These are phyloP conservation scores for Mortierella polycephala DNA, from an alignment of 371 early-diverging fungal species.

Conservation along the genomic window DNA sequence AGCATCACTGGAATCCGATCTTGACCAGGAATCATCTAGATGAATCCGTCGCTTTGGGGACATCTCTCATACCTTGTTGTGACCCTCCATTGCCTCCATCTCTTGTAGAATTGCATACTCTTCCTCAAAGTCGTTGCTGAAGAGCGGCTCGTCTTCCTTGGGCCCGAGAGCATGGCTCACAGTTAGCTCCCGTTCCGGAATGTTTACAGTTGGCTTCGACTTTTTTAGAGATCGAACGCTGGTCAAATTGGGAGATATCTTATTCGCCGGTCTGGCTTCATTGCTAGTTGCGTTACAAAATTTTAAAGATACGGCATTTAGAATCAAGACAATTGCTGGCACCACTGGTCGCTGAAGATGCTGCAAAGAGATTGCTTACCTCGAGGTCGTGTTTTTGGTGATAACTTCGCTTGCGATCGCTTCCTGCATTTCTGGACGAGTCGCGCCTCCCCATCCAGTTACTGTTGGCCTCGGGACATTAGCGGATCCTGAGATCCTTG, in stretches of 20 bases:
- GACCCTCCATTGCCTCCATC: conserved; percentile 21
- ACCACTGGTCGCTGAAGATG: no score
- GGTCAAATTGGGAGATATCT: neutral
- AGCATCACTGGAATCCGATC: no score
- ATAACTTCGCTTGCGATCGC: conserved; percentile 2
- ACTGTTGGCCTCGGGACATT: conserved; percentile 13
- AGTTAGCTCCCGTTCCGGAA: neutral
- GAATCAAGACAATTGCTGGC: no score
- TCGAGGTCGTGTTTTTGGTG: neutral
- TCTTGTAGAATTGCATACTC: conserved; percentile 17
- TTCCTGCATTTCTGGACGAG: conserved; percentile 28
- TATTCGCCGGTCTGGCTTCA: neutral
- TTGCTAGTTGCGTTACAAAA: neutral
- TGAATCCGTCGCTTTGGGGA: neutral
- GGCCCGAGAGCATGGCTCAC: neutral
- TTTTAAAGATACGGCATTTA: no score
- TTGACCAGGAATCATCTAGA: neutral
- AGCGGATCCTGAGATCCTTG: conserved; percentile 3
- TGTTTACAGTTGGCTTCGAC: neutral
- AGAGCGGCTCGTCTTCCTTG: neutral
- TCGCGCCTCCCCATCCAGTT: conserved; percentile 34
- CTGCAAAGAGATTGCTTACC: neutral
- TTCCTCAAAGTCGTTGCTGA: conserved; percentile 22
- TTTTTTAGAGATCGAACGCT: neutral
- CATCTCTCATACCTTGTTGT: conserved; percentile 9